Evolutionary conservation across 1,139 yeast genomes (phyloP).

Genomic region (Protomyces macrosporus): DNA sequence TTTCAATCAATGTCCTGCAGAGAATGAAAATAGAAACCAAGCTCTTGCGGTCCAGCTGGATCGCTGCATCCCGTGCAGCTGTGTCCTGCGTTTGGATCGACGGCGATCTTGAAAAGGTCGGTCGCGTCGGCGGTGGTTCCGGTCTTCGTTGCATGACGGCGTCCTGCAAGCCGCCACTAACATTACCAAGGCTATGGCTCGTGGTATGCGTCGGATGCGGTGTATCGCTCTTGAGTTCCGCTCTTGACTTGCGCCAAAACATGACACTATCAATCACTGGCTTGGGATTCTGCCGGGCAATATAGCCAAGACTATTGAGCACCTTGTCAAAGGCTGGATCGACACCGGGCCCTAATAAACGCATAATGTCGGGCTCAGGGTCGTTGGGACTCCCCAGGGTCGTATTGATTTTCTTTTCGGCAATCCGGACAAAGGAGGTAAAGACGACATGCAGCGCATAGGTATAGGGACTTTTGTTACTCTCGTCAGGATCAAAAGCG

Average conservation of each 20-base stretch:
- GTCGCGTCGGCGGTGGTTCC: conserved; percentile 6
- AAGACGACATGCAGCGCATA: conserved; percentile 90
- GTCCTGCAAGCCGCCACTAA: background rate
- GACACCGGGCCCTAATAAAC: conserved; percentile 77
- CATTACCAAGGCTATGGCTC: conserved; percentile 35
- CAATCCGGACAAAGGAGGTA: conserved; percentile 89
- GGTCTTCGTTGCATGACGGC: conserved; percentile 5
- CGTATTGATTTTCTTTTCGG: conserved; percentile 74
- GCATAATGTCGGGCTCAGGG: conserved; percentile 75
- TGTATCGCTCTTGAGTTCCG: conserved; percentile 77
- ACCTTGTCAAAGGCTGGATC: conserved; percentile 84
- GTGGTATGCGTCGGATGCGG: conserved; percentile 47
- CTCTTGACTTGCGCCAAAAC: conserved; percentile 94
- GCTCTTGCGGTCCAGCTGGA: conserved; percentile 59
- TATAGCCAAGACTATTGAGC: conserved; percentile 78
- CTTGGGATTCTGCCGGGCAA: conserved; percentile 83
- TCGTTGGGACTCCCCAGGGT: conserved; percentile 65
- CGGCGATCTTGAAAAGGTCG: conserved; percentile 13
- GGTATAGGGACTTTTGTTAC: conserved; percentile 67
- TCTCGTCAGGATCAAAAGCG: conserved; percentile 8
- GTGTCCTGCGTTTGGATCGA: conserved; percentile 1
- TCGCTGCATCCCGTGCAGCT: conserved; percentile 15
- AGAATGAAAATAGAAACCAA: conserved; percentile 79
- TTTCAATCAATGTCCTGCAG: conserved; percentile 90
- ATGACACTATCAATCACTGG: conserved; percentile 96